These are phyloP conservation scores for Chloromonas sp. DNA, from an alignment of 163 green algal genomes.

Conservation along the genomic window DNA sequence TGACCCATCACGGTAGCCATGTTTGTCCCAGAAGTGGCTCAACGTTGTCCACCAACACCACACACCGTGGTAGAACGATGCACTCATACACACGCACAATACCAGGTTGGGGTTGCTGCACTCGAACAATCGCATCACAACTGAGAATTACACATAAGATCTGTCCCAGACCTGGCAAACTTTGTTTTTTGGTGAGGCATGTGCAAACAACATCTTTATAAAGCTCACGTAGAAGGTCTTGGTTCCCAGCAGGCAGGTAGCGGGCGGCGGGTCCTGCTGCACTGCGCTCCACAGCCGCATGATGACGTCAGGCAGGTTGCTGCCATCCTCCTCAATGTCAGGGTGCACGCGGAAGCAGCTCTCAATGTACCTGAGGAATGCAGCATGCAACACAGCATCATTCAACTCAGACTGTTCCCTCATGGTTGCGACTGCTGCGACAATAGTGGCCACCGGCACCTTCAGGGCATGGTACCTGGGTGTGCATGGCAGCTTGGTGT, in stretches of 20 bases:
- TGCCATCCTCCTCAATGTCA: background rate
- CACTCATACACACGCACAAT: too few relatives aligned
- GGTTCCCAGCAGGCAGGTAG: background rate
- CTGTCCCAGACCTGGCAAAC: too few relatives aligned
- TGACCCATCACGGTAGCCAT: too few relatives aligned
- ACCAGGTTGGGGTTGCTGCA: too few relatives aligned
- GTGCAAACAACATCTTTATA: too few relatives aligned
- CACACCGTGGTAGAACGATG: too few relatives aligned
- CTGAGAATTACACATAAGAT: too few relatives aligned
- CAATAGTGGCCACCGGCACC: background rate
- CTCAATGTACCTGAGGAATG: background rate
- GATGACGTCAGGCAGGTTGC: background rate
- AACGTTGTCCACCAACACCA: too few relatives aligned
- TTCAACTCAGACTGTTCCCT: background rate
- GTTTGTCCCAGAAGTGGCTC: too few relatives aligned
- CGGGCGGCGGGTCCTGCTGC: background rate
- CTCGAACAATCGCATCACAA: too few relatives aligned
- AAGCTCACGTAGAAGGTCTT: conserved; percentile 2
- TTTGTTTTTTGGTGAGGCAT: too few relatives aligned
- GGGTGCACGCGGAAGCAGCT: background rate
- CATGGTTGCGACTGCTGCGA: background rate
- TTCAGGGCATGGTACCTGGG: background rate
- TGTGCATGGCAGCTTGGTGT: background rate
- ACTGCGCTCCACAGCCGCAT: background rate
- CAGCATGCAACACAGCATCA: background rate